Percentiles rank a stretch among this genome's conserved stretches.
phyloP scores from a whole-genome alignment of 306 rosid species.

The Malus fusca region DNA sequence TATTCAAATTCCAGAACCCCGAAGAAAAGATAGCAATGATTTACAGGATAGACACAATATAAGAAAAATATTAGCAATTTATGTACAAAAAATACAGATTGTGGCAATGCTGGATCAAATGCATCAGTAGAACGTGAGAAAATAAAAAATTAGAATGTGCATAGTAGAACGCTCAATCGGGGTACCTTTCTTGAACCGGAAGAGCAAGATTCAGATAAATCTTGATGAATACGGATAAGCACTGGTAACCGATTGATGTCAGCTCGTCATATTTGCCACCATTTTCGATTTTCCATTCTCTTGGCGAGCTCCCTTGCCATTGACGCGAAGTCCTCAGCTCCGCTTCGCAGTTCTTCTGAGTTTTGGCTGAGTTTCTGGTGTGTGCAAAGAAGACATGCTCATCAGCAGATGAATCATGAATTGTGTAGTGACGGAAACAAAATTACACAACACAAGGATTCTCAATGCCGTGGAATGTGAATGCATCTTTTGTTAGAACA shows the following conservation, averaged over 20 bases:
- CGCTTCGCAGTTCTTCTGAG: conserved; percentile 60
- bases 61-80: neutral
- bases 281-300: conserved; percentile 81
- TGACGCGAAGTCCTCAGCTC: conserved; percentile 77
- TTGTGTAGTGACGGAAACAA: neutral
- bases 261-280: conserved; percentile 71
- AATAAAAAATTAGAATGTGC: neutral
- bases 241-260: neutral
- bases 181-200: neutral
- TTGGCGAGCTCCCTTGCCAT: conserved; percentile 71
- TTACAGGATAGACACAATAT: neutral
- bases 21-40: neutral
- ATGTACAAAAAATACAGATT: neutral
- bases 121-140: neutral
- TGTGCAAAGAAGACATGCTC: conserved; percentile 9
- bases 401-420: neutral
- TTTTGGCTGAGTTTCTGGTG: conserved; percentile 50
- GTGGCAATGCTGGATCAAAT: neutral
- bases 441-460: neutral
- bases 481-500: neutral
- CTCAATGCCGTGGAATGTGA: neutral
- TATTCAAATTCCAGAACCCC: neutral
- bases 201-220: neutral
- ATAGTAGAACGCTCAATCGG: neutral
- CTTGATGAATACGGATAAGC: neutral